These are phyloP conservation scores for Debaryomyces tyrocola DNA, from an alignment of 805 yeast species.

Conservation along the genomic window DNA sequence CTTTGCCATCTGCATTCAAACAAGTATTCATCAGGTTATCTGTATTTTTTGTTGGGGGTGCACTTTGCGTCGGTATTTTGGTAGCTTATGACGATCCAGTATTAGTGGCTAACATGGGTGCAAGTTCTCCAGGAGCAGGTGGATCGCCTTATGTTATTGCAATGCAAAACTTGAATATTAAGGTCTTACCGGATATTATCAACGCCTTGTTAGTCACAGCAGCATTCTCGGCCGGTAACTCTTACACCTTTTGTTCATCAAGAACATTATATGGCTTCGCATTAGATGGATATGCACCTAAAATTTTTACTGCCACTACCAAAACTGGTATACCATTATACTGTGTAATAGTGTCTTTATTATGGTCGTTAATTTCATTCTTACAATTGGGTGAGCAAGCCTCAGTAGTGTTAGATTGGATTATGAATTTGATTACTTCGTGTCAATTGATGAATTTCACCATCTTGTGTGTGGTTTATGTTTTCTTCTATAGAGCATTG, in stretches of 20 bases:
- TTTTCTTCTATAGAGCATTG: constrained; percentile 60
- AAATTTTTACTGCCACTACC: constrained; percentile 42
- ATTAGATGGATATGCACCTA: constrained; percentile 48
- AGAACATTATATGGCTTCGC: constrained; percentile 49
- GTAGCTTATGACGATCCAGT: constrained; percentile 68
- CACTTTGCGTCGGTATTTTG: constrained; percentile 75
- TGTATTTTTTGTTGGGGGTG: constrained; percentile 69
- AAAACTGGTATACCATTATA: constrained; percentile 48
- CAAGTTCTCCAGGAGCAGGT: constrained; percentile 63
- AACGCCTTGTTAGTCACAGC: constrained; percentile 44
- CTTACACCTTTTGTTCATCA: constrained; percentile 49
- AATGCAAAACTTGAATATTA: constrained; percentile 47
- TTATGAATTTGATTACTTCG: constrained; percentile 32
- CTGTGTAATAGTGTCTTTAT: constrained; percentile 41
- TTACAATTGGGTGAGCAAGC: constrained; percentile 50
- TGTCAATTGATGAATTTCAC: constrained; percentile 30
- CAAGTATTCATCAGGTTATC: constrained; percentile 70
- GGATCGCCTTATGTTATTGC: constrained; percentile 52
- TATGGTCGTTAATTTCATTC: constrained; percentile 64
- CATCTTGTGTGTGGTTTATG: constrained; percentile 48
- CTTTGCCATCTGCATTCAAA: constrained; percentile 75
- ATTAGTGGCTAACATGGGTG: constrained; percentile 55
- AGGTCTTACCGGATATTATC: constrained; percentile 45
- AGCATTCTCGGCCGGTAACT: constrained; percentile 50
- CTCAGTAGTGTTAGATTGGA: constrained; percentile 32